Conservation (phyloP, 805 yeast species). For the Ogataea naganishii region DNA sequence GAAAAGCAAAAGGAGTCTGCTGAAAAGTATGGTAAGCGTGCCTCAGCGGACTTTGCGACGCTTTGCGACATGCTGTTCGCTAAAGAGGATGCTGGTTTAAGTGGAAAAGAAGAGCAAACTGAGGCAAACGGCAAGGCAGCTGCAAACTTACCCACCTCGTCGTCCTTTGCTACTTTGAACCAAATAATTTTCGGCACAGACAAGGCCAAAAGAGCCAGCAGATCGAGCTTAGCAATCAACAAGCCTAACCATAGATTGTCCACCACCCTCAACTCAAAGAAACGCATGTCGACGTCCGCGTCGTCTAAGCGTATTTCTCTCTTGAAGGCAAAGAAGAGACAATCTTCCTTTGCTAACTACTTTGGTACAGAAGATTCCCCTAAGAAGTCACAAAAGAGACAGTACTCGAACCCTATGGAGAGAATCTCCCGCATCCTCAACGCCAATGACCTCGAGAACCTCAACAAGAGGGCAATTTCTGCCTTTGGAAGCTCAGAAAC, state of each 20-base stretch:
- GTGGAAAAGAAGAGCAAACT: constrained; percentile 30
- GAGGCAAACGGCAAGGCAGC: neutral
- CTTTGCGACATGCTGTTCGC: constrained; percentile 70
- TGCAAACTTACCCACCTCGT: constrained; percentile 19
- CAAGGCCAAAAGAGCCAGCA: constrained; percentile 6
- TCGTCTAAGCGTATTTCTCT: constrained; percentile 9
- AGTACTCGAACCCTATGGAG: constrained; percentile 22
- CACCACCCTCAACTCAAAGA: constrained; percentile 1
- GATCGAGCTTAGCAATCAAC: constrained; percentile 7
- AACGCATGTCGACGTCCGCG: constrained; percentile 1
- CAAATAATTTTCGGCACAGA: constrained; percentile 29
- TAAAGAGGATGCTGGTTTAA: constrained; percentile 38
- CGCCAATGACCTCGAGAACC: constrained; percentile 32
- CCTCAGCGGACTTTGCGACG: constrained; percentile 71
- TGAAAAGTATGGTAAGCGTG: constrained; percentile 66
- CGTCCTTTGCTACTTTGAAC: constrained; percentile 43
- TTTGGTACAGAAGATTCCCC: constrained; percentile 4
- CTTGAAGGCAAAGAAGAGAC: constrained; percentile 12
- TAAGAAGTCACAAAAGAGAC: constrained; percentile 9
- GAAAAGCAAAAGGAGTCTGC: constrained; percentile 62
- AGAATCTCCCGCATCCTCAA: constrained; percentile 32
- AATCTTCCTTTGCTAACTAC: constrained; percentile 12
- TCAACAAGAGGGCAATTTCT: constrained; percentile 39
- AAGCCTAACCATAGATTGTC: constrained; percentile 1
- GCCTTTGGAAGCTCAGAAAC: constrained; percentile 12